A percentile compares a stretch with the other conserved stretches of the same genome.
Conservation (phyloP, 176 grass and related monocot genomes). For the Tillandsia leiboldiana region DNA sequence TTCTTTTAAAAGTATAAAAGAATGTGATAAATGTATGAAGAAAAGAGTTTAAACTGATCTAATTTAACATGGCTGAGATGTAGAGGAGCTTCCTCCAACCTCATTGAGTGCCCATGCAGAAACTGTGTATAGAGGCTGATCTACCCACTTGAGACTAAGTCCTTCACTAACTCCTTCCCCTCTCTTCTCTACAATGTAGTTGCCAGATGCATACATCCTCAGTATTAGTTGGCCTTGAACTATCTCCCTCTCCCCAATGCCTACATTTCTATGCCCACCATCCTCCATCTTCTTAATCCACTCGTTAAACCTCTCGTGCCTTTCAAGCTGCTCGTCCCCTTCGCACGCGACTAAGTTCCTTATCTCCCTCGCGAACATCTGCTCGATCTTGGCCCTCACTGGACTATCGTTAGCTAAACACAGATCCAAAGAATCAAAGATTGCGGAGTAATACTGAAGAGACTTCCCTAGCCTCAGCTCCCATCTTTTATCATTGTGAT, state of each 20-base stretch:
- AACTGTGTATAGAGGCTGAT: constrained; percentile 73
- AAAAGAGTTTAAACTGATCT: constrained; percentile 14
- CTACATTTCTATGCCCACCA: constrained; percentile 48
- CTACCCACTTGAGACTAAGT: constrained; percentile 67
- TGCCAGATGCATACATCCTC: constrained; percentile 59
- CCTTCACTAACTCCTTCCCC: constrained; percentile 37
- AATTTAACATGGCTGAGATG: constrained; percentile 33
- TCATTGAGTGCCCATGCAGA: constrained; percentile 57
- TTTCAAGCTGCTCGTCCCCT: constrained; percentile 50
- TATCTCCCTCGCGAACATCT: constrained; percentile 89
- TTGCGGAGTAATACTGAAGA: constrained; percentile 54
- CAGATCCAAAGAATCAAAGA: constrained; percentile 61
- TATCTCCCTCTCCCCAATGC: constrained; percentile 69
- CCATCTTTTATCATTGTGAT: constrained; percentile 46
- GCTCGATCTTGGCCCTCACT: constrained; percentile 61
- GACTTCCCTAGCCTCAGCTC: constrained; percentile 51
- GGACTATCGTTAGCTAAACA: constrained; percentile 32
- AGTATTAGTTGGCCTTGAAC: constrained; percentile 70
- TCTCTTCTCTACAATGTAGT: constrained; percentile 49
- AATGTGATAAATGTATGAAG: constrained; percentile 34
- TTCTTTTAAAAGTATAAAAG: constrained; percentile 38
- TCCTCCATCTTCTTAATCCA: constrained; percentile 77
- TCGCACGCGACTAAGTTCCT: constrained; percentile 73
- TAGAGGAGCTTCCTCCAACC: constrained; percentile 35
- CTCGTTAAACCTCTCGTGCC: constrained; percentile 55